Evolutionary conservation across 2,329 filamentous ascomycete species (phyloP).

Genomic region (Ophiostoma ips): DNA sequence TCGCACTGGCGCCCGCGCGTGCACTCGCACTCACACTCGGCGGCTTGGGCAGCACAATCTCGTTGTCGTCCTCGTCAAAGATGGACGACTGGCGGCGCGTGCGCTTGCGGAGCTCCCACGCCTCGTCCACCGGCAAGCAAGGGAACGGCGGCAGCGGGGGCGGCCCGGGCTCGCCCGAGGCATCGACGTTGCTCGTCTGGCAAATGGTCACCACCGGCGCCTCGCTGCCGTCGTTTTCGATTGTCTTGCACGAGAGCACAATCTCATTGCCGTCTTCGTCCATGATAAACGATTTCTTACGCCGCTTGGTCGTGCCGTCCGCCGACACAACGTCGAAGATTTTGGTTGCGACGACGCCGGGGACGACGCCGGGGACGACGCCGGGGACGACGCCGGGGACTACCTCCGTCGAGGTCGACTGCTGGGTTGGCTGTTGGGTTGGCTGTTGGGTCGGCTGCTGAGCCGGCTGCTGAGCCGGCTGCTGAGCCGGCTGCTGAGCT

Average conservation of each 20-base stretch:
- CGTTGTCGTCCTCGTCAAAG: constrained; percentile 25
- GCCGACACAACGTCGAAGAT: not conserved
- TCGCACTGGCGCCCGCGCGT: too few relatives aligned
- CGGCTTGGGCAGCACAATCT: constrained; percentile 25
- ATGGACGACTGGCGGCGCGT: constrained; percentile 12
- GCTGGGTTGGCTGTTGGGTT: too few relatives aligned
- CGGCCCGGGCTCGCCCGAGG: not conserved
- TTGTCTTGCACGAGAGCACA: constrained; percentile 19
- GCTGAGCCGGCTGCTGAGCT: too few relatives aligned
- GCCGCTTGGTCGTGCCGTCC: not conserved
- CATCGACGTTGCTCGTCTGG: too few relatives aligned
- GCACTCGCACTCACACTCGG: too few relatives aligned
- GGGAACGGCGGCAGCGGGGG: constrained; percentile 6
- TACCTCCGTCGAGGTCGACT: too few relatives aligned
- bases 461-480: too few relatives aligned
- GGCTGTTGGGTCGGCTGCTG: too few relatives aligned
- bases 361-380: constrained; percentile 1
- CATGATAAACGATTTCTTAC: constrained; percentile 24
- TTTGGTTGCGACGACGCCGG: constrained; percentile 11
- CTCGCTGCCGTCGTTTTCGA: constrained; percentile 1
- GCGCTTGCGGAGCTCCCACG: constrained; percentile 7
- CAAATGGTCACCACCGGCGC: not conserved
- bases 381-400: not conserved
- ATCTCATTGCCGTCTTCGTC: constrained; percentile 38
- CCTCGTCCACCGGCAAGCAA: not conserved